phyloP scores from a whole-genome alignment of 1,139 yeast species.

The Barnettozyma hawaiiensis region DNA sequence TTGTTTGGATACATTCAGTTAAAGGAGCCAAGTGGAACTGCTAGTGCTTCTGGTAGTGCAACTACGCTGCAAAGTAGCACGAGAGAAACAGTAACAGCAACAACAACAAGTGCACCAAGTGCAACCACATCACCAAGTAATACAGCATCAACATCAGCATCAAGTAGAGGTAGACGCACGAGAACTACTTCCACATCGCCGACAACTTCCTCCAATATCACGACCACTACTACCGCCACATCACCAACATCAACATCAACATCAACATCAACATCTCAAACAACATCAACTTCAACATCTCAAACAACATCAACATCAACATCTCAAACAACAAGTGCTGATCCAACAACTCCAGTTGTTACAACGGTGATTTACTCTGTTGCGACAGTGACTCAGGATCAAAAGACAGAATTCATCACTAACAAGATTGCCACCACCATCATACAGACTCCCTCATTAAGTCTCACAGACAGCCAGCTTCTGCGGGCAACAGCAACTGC shows the following conservation, averaged over 20 bases:
- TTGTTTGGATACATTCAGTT: conserved; percentile 20
- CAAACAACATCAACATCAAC: conserved; percentile 6
- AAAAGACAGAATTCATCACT: conserved; percentile 9
- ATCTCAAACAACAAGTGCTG: background rate
- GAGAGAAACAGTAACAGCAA: conserved; percentile 20
- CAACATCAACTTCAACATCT: conserved; percentile 6
- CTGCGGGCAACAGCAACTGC: conserved; percentile 1
- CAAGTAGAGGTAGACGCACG: conserved; percentile 10
- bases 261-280: background rate
- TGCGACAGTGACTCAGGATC: conserved; percentile 8
- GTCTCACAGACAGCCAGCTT: conserved; percentile 2
- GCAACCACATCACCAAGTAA: conserved; percentile 13
- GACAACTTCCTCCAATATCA: no score
- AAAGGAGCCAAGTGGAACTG: conserved; percentile 7
- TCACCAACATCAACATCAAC: conserved; percentile 7
- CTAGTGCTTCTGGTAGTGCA: background rate
- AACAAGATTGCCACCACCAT: conserved; percentile 11
- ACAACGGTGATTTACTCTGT: conserved; percentile 11
- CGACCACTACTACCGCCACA: conserved; percentile 3
- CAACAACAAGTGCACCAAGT: conserved; percentile 19
- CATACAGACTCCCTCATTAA: conserved; percentile 1
- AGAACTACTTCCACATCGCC: conserved; percentile 12
- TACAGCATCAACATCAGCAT: conserved; percentile 16
- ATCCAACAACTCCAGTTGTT: conserved; percentile 1
- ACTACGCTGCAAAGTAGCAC: background rate